Conservation (phyloP, 306 rosid species). For the Alnus rubra region DNA sequence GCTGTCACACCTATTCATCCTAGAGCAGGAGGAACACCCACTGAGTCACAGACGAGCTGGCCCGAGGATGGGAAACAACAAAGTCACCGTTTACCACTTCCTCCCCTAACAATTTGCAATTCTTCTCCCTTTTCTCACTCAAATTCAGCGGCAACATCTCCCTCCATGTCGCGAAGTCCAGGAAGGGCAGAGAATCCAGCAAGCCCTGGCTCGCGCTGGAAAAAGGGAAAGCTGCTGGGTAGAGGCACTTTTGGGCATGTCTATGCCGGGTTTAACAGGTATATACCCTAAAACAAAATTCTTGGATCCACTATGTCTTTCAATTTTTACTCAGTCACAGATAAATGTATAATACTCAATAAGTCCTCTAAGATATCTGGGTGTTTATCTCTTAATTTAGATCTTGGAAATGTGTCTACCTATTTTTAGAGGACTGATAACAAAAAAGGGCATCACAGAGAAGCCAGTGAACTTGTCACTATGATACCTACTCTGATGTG, state of each 20-base stretch:
- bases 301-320: slow-evolving; percentile 1
- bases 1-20: slow-evolving; percentile 98
- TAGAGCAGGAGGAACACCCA: slow-evolving; percentile 69
- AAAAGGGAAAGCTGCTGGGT: slow-evolving; percentile 92
- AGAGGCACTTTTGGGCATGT: slow-evolving; percentile 98
- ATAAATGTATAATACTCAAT: neutral
- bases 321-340: neutral
- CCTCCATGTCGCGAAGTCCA: slow-evolving; percentile 97
- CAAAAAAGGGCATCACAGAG: neutral
- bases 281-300: slow-evolving; percentile 23
- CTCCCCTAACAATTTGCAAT: slow-evolving; percentile 69
- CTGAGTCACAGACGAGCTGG: slow-evolving; percentile 72
- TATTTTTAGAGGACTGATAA: neutral
- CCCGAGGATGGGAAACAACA: slow-evolving; percentile 84
- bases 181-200: slow-evolving; percentile 91
- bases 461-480: neutral
- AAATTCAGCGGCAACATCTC: slow-evolving; percentile 95
- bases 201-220: slow-evolving; percentile 93
- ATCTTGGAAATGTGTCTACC: neutral
- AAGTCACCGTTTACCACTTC: slow-evolving; percentile 96
- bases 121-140: slow-evolving; percentile 79
- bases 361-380: neutral
- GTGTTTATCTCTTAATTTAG: neutral
- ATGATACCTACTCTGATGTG: neutral
- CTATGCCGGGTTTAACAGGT: slow-evolving; percentile 94